A percentile compares a stretch with the other conserved stretches of the same genome.
These are phyloP conservation scores for Coemansia sp. DNA, from an alignment of 192 early-diverging fungal species.

Conservation along the genomic window DNA sequence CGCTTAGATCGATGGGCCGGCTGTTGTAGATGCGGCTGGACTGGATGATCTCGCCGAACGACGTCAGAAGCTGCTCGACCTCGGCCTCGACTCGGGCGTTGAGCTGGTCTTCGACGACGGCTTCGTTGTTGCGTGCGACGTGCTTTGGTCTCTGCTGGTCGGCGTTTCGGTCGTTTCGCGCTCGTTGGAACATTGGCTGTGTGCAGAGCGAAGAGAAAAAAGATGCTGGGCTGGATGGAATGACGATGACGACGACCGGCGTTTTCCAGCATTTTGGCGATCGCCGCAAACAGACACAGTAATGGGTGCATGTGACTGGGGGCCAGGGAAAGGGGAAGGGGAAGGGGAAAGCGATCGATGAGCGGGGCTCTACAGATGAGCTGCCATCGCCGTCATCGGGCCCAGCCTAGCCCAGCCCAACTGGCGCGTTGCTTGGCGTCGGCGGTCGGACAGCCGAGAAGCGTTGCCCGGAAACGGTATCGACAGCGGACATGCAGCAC, in stretches of 20 bases:
- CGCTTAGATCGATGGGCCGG: constrained; percentile 12
- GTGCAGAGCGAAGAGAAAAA: background rate
- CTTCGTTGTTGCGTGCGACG: constrained; percentile 33
- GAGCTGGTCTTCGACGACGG: constrained; percentile 37
- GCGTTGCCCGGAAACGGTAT: too few relatives aligned
- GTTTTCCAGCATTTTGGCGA: background rate
- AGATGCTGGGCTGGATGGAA: too few relatives aligned
- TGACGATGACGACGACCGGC: too few relatives aligned
- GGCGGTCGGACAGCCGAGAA: too few relatives aligned
- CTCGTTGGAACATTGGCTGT: constrained; percentile 36
- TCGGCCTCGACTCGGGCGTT: constrained; percentile 47
- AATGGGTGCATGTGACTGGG: background rate
- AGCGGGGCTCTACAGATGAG: too few relatives aligned
- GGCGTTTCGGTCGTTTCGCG: constrained; percentile 28
- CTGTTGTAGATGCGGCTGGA: constrained; percentile 45
- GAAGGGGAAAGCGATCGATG: too few relatives aligned
- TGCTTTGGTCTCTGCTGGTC: constrained; percentile 32
- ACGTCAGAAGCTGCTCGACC: constrained; percentile 49
- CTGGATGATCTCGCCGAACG: constrained; percentile 54
- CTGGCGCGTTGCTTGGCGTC: too few relatives aligned
- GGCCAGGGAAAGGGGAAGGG: too few relatives aligned
- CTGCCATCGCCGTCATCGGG: too few relatives aligned
- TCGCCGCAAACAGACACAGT: background rate
- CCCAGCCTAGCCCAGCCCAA: too few relatives aligned
- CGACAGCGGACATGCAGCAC: too few relatives aligned